A percentile compares a stretch with the other conserved stretches of the same genome.
Conservation (phyloP, 257 asterid genomes). For the Solanum habrochaites region DNA sequence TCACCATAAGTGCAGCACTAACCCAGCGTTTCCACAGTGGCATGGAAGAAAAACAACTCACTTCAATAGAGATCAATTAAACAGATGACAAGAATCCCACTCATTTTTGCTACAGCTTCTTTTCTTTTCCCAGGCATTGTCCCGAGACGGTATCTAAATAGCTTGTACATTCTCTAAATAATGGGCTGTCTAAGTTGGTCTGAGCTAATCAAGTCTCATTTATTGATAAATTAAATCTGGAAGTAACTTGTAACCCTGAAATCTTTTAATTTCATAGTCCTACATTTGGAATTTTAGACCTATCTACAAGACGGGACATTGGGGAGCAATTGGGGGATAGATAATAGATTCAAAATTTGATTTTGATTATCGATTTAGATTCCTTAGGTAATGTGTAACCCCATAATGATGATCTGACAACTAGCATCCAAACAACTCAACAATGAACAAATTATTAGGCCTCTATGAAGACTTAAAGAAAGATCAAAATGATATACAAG, state of each 20-base stretch:
- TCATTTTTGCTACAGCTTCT: conserved; percentile 15
- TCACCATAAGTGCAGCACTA: not conserved
- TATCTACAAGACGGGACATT: not conserved
- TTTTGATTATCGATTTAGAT: not conserved
- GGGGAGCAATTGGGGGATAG: not conserved
- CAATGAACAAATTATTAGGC: not conserved
- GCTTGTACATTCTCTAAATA: not conserved
- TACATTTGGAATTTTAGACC: not conserved
- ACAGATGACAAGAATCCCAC: conserved; percentile 25
- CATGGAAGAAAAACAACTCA: conserved; percentile 24
- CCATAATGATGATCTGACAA: not conserved
- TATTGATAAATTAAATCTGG: not conserved
- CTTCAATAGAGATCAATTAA: conserved; percentile 28
- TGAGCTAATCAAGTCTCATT: not conserved
- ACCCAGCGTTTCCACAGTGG: conserved; percentile 6
- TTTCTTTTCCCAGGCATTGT: conserved; percentile 40
- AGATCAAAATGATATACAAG: not conserved
- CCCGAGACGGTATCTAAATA: conserved; percentile 15
- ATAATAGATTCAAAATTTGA: not conserved
- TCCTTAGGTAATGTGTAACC: not conserved
- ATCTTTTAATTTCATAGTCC: not conserved
- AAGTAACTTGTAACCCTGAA: not conserved
- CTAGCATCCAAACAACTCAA: not conserved
- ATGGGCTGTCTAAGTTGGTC: not conserved
- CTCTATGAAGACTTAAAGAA: not conserved